Percentiles rank a stretch among this genome's conserved stretches.
These are phyloP conservation scores for Paecilomyces fulvus DNA, from an alignment of 2,329 filamentous ascomycete species.

Conservation along the genomic window DNA sequence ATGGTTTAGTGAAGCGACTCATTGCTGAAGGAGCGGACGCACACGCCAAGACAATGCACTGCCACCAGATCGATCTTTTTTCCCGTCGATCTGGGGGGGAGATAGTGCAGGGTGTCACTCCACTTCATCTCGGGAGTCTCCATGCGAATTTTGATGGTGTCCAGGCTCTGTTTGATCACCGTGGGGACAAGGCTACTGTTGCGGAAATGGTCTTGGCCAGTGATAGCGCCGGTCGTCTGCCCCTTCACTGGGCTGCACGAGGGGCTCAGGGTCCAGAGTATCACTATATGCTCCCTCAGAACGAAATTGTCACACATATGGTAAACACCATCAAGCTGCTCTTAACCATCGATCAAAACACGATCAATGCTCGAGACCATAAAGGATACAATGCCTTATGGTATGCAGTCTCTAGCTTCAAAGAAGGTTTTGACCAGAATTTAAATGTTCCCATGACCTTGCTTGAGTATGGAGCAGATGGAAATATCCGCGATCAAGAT, in stretches of 20 bases:
- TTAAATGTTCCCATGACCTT: conserved; percentile 1
- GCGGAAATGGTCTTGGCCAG: conserved; percentile 1
- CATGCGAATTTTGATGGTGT: conserved; percentile 2
- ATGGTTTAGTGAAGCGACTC: conserved; percentile 4
- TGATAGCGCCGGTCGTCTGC: conserved; percentile 2
- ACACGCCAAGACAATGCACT: neutral
- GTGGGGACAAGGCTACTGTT: neutral
- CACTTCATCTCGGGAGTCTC: conserved; percentile 3
- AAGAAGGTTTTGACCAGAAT: neutral
- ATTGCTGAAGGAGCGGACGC: conserved; percentile 1
- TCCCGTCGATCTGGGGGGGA: neutral
- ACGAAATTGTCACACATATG: conserved; percentile 1
- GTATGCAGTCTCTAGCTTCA: conserved; percentile 1
- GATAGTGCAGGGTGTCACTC: conserved; percentile 1
- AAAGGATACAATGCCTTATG: conserved; percentile 3
- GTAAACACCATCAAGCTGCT: conserved; percentile 2
- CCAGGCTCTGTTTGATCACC: conserved; percentile 1
- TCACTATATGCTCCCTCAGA: conserved; percentile 2
- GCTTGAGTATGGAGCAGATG: conserved; percentile 2
- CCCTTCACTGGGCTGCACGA: conserved; percentile 4
- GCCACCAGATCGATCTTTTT: conserved; percentile 1
- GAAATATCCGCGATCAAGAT: neutral
- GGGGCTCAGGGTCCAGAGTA: neutral
- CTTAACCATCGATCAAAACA: conserved; percentile 1
- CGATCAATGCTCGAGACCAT: conserved; percentile 2